These are phyloP conservation scores for Exophiala sideris DNA, from an alignment of 2,329 filamentous ascomycete genomes.

Conservation along the genomic window DNA sequence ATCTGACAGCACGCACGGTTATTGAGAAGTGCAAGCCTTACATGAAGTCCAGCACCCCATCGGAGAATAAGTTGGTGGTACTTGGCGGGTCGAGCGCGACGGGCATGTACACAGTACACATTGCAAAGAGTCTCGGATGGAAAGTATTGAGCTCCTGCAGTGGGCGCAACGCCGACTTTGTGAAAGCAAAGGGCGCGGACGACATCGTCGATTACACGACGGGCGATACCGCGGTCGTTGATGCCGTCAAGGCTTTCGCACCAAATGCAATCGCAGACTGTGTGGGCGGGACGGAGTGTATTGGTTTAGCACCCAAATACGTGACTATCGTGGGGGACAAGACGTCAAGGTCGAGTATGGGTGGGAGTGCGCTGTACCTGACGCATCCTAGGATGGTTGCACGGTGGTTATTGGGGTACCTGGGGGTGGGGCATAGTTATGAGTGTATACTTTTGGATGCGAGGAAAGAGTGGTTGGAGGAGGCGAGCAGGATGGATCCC, in stretches of 20 bases:
- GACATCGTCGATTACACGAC: constrained; percentile 59
- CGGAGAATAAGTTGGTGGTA: constrained; percentile 59
- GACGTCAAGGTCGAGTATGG: constrained; percentile 52
- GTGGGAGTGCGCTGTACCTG: constrained; percentile 31
- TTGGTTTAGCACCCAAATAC: constrained; percentile 53
- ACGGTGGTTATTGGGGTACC: constrained; percentile 43
- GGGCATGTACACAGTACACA: constrained; percentile 59
- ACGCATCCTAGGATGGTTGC: constrained; percentile 29
- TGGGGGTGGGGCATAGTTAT: constrained; percentile 48
- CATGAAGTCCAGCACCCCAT: constrained; percentile 9
- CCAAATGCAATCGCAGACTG: constrained; percentile 56
- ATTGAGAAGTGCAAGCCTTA: constrained; percentile 15
- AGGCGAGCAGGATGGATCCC: constrained; percentile 53
- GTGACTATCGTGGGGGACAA: constrained; percentile 51
- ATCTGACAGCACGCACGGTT: constrained; percentile 18
- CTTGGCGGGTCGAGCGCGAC: constrained; percentile 63
- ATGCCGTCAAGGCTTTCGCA: constrained; percentile 45
- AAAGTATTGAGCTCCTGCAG: constrained; percentile 60
- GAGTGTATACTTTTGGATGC: constrained; percentile 37
- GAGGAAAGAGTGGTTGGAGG: constrained; percentile 45
- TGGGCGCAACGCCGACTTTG: constrained; percentile 54
- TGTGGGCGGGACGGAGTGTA: constrained; percentile 48
- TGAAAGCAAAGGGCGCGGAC: constrained; percentile 58
- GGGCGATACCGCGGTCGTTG: constrained; percentile 42
- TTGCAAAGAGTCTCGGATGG: constrained; percentile 59